phyloP scores from a whole-genome alignment of 208 protist species.

The Crithidia brevicula region DNA sequence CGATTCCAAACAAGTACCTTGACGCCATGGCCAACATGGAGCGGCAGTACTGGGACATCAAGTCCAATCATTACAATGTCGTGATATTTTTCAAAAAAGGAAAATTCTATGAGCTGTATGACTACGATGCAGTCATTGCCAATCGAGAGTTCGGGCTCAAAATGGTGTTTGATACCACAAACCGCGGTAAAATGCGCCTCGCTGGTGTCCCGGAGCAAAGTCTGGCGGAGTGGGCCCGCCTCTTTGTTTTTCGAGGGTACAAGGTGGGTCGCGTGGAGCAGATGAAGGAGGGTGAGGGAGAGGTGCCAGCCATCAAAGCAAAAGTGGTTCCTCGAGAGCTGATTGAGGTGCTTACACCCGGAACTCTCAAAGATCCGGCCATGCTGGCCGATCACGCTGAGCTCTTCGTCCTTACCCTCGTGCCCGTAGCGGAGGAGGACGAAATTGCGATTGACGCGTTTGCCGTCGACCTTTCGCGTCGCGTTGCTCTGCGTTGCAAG shows the following conservation, averaged over 20 bases:
- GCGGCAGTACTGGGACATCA: conserved; percentile 97
- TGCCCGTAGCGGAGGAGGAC: conserved; percentile 18
- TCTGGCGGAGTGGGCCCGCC: conserved; percentile 88
- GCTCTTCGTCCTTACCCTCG: conserved; percentile 72
- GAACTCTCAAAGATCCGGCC: conserved; percentile 87
- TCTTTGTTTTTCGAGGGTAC: conserved; percentile 94
- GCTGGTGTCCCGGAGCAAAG: conserved; percentile 94
- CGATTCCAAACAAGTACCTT: conserved; percentile 77
- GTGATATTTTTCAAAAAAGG: conserved; percentile 97
- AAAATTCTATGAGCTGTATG: conserved; percentile 97
- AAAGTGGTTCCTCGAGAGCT: conserved; percentile 88
- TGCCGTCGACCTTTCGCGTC: conserved; percentile 84
- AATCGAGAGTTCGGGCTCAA: conserved; percentile 94
- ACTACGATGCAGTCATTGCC: conserved; percentile 92
- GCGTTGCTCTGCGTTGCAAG: conserved; percentile 68
- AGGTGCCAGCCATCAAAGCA: conserved; percentile 36
- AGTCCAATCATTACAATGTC: conserved; percentile 90
- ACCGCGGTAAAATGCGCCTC: conserved; percentile 92
- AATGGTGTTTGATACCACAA: conserved; percentile 86
- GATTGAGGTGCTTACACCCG: conserved; percentile 90
- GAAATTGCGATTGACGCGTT: conserved; percentile 59
- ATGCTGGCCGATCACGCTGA: conserved; percentile 80
- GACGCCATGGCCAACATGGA: conserved; percentile 93
- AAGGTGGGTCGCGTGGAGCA: conserved; percentile 95
- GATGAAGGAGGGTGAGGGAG: conserved; percentile 67